phyloP scores from a whole-genome alignment of 2,329 filamentous ascomycete genomes.

The Apiospora pterosperma region DNA sequence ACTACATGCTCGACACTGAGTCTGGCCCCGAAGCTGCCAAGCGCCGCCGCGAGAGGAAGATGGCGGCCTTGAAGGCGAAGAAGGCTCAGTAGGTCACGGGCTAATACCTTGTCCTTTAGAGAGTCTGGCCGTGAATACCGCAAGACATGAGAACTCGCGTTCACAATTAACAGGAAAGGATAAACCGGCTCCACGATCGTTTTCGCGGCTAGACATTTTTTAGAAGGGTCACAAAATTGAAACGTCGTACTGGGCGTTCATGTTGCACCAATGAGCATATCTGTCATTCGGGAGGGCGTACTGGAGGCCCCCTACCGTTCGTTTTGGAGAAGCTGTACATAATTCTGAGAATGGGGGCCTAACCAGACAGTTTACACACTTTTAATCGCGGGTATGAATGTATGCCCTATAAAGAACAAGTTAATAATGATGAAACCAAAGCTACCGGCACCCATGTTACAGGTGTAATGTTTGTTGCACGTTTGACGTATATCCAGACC shows the following conservation, averaged over 20 bases:
- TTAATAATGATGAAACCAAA: not conserved
- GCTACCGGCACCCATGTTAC: not conserved
- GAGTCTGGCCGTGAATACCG: not conserved
- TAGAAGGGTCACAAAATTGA: not conserved
- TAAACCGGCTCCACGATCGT: not conserved
- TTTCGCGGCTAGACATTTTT: not conserved
- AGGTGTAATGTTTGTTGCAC: not conserved
- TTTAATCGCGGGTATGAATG: not conserved
- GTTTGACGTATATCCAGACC: not conserved
- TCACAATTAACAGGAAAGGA: not conserved
- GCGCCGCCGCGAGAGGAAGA: constrained; percentile 75
- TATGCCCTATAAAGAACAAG: not conserved
- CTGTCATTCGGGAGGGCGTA: not conserved
- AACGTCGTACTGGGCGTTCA: not conserved
- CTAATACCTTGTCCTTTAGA: not conserved
- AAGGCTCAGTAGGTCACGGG: constrained; percentile 57
- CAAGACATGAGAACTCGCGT: not conserved
- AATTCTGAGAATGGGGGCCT: constrained; percentile 1
- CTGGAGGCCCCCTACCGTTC: not conserved
- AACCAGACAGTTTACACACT: not conserved
- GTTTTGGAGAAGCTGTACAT: not conserved
- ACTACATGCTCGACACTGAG: constrained; percentile 90
- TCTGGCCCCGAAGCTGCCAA: constrained; percentile 83
- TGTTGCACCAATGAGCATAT: not conserved
- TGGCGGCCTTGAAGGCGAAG: constrained; percentile 61